phyloP scores from a whole-genome alignment of 2,329 filamentous ascomycete genomes.

The Magnaporthiopsis poae region DNA sequence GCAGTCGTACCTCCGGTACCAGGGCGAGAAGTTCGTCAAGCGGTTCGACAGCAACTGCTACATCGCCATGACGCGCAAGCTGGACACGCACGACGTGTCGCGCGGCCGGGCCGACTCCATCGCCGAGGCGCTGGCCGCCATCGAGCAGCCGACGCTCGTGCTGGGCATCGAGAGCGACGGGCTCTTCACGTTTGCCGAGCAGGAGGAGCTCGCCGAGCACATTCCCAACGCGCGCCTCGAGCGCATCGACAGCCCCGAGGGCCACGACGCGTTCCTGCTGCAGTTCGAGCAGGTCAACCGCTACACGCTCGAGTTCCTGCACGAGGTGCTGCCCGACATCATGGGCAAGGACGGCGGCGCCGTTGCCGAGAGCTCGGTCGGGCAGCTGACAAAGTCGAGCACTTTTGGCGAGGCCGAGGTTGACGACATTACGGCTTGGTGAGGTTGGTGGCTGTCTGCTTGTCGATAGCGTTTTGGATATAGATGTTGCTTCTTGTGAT shows the following conservation, averaged over 20 bases:
- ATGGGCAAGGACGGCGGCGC: slow-evolving; percentile 53
- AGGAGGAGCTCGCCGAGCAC: slow-evolving; percentile 76
- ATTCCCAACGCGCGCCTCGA: slow-evolving; percentile 70
- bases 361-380: slow-evolving; percentile 38
- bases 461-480: neutral
- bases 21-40: slow-evolving; percentile 91
- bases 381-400: slow-evolving; percentile 69
- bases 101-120: slow-evolving; percentile 61
- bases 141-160: slow-evolving; percentile 81
- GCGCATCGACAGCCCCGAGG: slow-evolving; percentile 86
- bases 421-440: slow-evolving; percentile 94
- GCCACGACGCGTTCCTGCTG: slow-evolving; percentile 89
- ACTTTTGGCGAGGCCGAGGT: slow-evolving; percentile 94
- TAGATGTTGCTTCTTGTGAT: neutral
- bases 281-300: slow-evolving; percentile 96
- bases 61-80: slow-evolving; percentile 93
- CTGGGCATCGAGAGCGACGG: slow-evolving; percentile 93
- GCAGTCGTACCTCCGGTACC: slow-evolving; percentile 93
- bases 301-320: slow-evolving; percentile 75
- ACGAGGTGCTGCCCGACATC: slow-evolving; percentile 74
- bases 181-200: slow-evolving; percentile 92
- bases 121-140: slow-evolving; percentile 64
- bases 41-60: slow-evolving; percentile 98
- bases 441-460: neutral
- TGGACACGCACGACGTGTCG: slow-evolving; percentile 93